phyloP scores from a whole-genome alignment of 176 grass and related monocot genomes.

The Cymbopogon citratus region DNA sequence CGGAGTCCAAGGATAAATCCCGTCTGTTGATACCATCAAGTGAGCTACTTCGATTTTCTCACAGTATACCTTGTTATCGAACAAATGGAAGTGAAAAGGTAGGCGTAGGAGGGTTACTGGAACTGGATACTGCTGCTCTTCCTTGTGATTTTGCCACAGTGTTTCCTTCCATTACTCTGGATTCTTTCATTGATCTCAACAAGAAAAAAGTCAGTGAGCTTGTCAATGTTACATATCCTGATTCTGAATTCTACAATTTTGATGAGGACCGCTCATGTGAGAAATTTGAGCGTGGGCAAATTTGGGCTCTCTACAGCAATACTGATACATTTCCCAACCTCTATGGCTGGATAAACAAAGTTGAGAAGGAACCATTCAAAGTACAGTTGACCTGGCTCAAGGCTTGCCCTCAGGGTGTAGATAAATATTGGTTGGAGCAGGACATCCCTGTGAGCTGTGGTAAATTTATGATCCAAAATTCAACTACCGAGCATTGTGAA shows the following conservation, averaged over 20 bases:
- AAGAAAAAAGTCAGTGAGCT: neutral
- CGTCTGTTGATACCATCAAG: too few relatives aligned
- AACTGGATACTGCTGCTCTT: slow-evolving; percentile 71
- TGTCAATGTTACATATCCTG: slow-evolving; percentile 46
- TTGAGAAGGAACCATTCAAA: slow-evolving; percentile 40
- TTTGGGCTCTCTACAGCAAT: slow-evolving; percentile 82
- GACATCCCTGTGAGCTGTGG: slow-evolving; percentile 58
- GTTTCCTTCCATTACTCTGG: slow-evolving; percentile 43
- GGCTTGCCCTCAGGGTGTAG: slow-evolving; percentile 38
- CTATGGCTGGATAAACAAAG: slow-evolving; percentile 78
- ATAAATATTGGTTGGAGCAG: slow-evolving; percentile 42
- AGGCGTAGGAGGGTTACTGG: slow-evolving; percentile 60
- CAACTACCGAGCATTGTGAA: slow-evolving; percentile 21
- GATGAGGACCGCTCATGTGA: slow-evolving; percentile 29
- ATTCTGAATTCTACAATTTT: slow-evolving; percentile 62
- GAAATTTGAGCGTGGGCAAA: slow-evolving; percentile 59
- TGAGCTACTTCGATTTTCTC: slow-evolving; percentile 72
- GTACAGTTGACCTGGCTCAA: slow-evolving; percentile 79
- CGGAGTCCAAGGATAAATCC: too few relatives aligned
- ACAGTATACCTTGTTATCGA: slow-evolving; percentile 55
- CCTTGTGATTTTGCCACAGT: slow-evolving; percentile 43
- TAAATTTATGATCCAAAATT: slow-evolving; percentile 46
- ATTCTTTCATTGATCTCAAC: slow-evolving; percentile 20
- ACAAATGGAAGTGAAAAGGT: slow-evolving; percentile 59
- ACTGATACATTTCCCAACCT: slow-evolving; percentile 64